Conservation (phyloP, 306 rosid genomes). For the Dalbergia cultrata region DNA sequence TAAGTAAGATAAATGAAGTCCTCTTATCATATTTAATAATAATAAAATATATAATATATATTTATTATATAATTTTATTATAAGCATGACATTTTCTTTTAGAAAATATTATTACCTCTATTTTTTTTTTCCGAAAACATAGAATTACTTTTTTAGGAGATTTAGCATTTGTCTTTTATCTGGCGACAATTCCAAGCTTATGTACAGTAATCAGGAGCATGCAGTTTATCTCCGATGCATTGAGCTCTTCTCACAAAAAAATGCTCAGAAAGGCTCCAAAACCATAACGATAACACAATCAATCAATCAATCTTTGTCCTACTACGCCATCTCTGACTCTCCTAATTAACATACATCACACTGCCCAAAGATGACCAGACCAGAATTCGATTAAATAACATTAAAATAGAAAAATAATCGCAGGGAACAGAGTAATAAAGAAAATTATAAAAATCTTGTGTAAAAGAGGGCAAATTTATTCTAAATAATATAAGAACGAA, state of each 20-base stretch:
- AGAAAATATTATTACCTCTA: too few relatives aligned
- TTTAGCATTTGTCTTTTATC: not conserved
- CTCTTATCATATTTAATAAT: too few relatives aligned
- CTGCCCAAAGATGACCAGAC: too few relatives aligned
- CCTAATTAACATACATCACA: not conserved
- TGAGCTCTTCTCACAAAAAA: not conserved
- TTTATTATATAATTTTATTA: too few relatives aligned
- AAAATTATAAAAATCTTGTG: too few relatives aligned
- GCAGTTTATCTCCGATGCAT: not conserved
- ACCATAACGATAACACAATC: not conserved
- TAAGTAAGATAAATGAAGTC: too few relatives aligned
- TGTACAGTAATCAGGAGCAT: not conserved
- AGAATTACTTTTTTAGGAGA: too few relatives aligned
- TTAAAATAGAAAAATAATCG: not conserved
- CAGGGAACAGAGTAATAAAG: too few relatives aligned
- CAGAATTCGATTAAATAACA: too few relatives aligned
- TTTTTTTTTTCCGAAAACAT: too few relatives aligned
- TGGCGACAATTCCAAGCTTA: not conserved
- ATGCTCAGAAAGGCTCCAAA: not conserved
- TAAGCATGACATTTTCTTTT: too few relatives aligned
- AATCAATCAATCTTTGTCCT: not conserved
- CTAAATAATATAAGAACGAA: conserved; percentile 16
- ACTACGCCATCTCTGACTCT: conserved; percentile 14
- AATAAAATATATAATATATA: too few relatives aligned
- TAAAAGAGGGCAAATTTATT: conserved; percentile 30